A percentile compares a stretch with the other conserved stretches of the same genome.
phyloP scores from a whole-genome alignment of 2,329 filamentous ascomycete species.

The Trichothecium sympodiale region DNA sequence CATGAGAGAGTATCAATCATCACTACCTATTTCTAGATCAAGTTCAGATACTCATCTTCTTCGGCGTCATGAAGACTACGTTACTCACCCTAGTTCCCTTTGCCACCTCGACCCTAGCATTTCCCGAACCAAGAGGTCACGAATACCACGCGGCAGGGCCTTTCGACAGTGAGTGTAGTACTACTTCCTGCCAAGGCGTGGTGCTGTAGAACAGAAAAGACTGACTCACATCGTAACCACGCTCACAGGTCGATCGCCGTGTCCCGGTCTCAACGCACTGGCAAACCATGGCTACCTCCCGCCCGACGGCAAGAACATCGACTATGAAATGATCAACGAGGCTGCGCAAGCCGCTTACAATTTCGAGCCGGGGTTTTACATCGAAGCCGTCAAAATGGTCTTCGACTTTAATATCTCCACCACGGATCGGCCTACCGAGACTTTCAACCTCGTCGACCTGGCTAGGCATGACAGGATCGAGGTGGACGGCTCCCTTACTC shows the following conservation, averaged over 20 bases:
- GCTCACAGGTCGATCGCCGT: slow-evolving; percentile 10
- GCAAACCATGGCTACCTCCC: slow-evolving; percentile 25
- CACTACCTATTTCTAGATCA: no score
- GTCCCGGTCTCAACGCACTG: slow-evolving; percentile 23
- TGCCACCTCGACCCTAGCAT: not conserved
- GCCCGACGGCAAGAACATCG: slow-evolving; percentile 2
- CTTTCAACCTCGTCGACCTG: slow-evolving; percentile 9
- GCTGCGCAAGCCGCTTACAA: not conserved
- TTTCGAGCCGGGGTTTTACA: not conserved
- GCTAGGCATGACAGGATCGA: slow-evolving; percentile 14
- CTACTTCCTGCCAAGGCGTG: no score
- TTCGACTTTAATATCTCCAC: slow-evolving; percentile 7
- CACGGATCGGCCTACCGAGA: slow-evolving; percentile 6
- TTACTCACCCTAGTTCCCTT: not conserved
- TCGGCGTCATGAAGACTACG: no score
- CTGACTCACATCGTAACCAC: no score
- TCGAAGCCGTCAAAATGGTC: slow-evolving; percentile 2
- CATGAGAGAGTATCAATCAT: no score
- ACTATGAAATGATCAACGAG: not conserved
- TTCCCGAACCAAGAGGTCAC: not conserved
- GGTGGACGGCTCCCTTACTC: slow-evolving; percentile 20
- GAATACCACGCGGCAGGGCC: not conserved
- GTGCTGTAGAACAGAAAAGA: no score
- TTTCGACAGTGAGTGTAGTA: not conserved
- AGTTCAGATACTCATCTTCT: no score